Percentiles rank a stretch among this genome's conserved stretches.
Evolutionary conservation across 768 basidiomycete species (phyloP).

Genomic region (Lactarius hengduanensis): DNA sequence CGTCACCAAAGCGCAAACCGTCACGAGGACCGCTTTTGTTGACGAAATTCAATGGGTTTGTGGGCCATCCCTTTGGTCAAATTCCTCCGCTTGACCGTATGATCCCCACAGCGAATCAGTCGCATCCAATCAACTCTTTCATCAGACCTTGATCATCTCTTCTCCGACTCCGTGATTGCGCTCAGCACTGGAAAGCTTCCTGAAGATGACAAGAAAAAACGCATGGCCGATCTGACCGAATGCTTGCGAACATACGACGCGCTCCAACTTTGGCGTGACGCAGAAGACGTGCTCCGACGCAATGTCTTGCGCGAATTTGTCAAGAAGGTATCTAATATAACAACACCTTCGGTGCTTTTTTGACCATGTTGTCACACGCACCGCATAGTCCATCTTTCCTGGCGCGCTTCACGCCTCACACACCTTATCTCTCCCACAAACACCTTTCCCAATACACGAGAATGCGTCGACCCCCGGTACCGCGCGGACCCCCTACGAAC

Average conservation of each 20-base stretch:
- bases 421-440: conserved; percentile 75
- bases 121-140: conserved; percentile 82
- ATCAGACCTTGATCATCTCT: conserved; percentile 82
- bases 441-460: conserved; percentile 51
- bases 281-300: conserved; percentile 79
- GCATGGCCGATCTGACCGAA: conserved; percentile 66
- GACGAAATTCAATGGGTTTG: conserved; percentile 83
- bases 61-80: conserved; percentile 30
- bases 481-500: conserved; percentile 55
- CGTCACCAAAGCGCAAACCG: conserved; percentile 71
- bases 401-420: conserved; percentile 66
- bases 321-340: conserved; percentile 56
- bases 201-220: conserved; percentile 65
- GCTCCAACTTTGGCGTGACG: conserved; percentile 79
- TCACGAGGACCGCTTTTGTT: conserved; percentile 71
- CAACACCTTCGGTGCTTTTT: not conserved
- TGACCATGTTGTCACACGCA: conserved; percentile 5
- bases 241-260: conserved; percentile 78
- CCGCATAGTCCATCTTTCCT: conserved; percentile 65
- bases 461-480: conserved; percentile 37
- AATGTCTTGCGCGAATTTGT: conserved; percentile 75
- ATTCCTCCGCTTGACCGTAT: conserved; percentile 24
- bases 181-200: conserved; percentile 50
- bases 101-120: conserved; percentile 62
- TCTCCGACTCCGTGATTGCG: conserved; percentile 56